Evolutionary conservation across 441 rosid species (phyloP).

Genomic region (Dalechampia spathulata): DNA sequence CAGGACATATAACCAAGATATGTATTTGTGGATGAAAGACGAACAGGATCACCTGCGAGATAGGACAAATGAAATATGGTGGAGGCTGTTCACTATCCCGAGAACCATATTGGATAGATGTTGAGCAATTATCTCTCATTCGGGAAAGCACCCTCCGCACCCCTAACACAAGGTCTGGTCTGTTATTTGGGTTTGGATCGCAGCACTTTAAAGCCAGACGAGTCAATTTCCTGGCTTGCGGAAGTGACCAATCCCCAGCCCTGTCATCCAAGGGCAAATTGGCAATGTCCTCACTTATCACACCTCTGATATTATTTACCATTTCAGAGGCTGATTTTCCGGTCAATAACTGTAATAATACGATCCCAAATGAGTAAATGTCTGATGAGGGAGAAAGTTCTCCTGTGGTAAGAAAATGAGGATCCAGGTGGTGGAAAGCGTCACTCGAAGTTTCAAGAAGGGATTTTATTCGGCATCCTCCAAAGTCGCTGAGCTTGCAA

Average conservation of each 20-base stretch:
- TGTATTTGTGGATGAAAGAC: conserved; percentile 10
- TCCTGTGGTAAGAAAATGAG: too few species aligned
- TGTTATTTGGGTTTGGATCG: conserved; percentile 41
- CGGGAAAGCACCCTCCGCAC: conserved; percentile 85
- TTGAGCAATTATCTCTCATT: conserved; percentile 70
- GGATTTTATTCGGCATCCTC: conserved; percentile 44
- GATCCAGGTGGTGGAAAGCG: conserved; percentile 29
- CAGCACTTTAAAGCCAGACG: conserved; percentile 76
- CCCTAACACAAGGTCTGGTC: conserved; percentile 74
- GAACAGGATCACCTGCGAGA: conserved; percentile 43
- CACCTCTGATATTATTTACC: conserved; percentile 49
- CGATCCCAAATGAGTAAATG: conserved; percentile 81
- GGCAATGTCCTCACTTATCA: conserved; percentile 42
- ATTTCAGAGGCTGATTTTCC: conserved; percentile 56
- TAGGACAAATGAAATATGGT: conserved; percentile 75
- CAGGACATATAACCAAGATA: conserved; percentile 21
- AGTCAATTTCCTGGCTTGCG: conserved; percentile 78
- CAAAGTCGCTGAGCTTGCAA: conserved; percentile 76
- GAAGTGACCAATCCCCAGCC: conserved; percentile 95
- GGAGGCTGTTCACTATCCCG: conserved; percentile 61
- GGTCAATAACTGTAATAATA: conserved; percentile 62
- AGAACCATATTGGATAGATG: conserved; percentile 38
- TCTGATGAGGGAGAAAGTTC: conserved; percentile 58
- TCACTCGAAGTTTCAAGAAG: conserved; percentile 23
- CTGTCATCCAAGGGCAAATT: conserved; percentile 55